Evolutionary conservation across 129 eudicot genomes (phyloP).

Genomic region (Chrysanthemum makinoi): DNA sequence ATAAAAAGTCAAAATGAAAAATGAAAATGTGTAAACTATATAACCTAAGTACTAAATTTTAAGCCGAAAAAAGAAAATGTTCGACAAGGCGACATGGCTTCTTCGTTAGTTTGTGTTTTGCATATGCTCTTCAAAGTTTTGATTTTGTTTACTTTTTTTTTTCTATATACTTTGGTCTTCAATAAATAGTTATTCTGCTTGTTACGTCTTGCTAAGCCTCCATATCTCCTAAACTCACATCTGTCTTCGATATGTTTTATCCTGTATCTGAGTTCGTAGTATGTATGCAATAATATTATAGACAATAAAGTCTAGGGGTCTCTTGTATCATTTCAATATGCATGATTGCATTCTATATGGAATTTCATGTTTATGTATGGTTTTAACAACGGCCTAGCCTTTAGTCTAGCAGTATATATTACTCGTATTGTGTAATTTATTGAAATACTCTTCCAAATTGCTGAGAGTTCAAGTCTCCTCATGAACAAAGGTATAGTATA

Average conservation of each 20-base stretch:
- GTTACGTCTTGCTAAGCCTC: background rate
- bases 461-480: too few species aligned
- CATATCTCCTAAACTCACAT: background rate
- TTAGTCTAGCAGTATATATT: too few species aligned
- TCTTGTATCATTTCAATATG: too few species aligned
- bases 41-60: slow-evolving; percentile 10
- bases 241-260: background rate
- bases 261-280: background rate
- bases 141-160: slow-evolving; percentile 13
- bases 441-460: too few species aligned
- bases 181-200: slow-evolving; percentile 13
- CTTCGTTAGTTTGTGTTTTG: slow-evolving; percentile 15
- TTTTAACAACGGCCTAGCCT: too few species aligned
- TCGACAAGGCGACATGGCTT: background rate
- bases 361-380: too few species aligned
- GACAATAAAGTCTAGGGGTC: too few species aligned
- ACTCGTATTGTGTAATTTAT: too few species aligned
- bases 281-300: background rate
- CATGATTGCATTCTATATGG: too few species aligned
- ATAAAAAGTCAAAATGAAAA: slow-evolving; percentile 28
- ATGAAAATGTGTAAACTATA: slow-evolving; percentile 26
- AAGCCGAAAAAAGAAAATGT: slow-evolving; percentile 17
- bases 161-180: slow-evolving; percentile 17
- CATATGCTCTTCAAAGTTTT: slow-evolving; percentile 19
- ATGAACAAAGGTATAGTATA: too few species aligned